Conservation (phyloP, 1,139 yeast species). For the Kurtzmaniella quercitrusa region DNA sequence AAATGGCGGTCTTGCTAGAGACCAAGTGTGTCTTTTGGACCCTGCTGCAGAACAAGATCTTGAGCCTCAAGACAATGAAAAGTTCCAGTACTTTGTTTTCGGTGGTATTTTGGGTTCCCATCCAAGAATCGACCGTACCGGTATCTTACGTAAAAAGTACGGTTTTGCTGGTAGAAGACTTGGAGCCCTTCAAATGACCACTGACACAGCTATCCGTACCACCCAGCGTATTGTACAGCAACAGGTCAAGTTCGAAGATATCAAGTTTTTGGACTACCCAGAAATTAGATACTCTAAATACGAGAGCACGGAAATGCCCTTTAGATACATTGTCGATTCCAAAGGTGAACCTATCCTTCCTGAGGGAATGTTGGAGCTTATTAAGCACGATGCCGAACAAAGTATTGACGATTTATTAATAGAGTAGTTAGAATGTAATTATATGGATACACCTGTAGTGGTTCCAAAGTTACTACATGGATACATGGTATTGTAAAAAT, state of each 20-base stretch:
- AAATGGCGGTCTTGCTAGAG: constrained; percentile 40
- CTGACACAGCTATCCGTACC: constrained; percentile 94
- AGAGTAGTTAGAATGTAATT: constrained; percentile 10
- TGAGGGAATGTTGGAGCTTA: constrained; percentile 83
- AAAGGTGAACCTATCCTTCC: constrained; percentile 78
- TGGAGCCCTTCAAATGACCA: constrained; percentile 91
- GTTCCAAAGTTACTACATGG: not conserved
- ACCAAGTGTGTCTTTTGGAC: constrained; percentile 76
- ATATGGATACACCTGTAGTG: too few species aligned
- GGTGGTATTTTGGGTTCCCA: constrained; percentile 97
- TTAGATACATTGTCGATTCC: constrained; percentile 72
- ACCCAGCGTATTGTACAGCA: constrained; percentile 71
- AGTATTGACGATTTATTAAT: constrained; percentile 59
- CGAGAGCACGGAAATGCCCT: constrained; percentile 97
- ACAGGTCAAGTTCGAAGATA: constrained; percentile 56
- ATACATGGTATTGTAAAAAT: too few species aligned
- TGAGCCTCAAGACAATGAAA: constrained; percentile 58
- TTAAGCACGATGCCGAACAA: constrained; percentile 79
- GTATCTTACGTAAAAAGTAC: constrained; percentile 72
- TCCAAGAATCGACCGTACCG: constrained; percentile 94
- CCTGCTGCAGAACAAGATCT: constrained; percentile 80
- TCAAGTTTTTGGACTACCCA: constrained; percentile 86
- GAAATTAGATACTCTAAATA: constrained; percentile 83
- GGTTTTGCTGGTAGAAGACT: constrained; percentile 83
- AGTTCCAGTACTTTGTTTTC: constrained; percentile 83